Base-by-base conservation (phyloP, 2,329 filamentous ascomycete species). In the Fusarium coicis region DNA sequence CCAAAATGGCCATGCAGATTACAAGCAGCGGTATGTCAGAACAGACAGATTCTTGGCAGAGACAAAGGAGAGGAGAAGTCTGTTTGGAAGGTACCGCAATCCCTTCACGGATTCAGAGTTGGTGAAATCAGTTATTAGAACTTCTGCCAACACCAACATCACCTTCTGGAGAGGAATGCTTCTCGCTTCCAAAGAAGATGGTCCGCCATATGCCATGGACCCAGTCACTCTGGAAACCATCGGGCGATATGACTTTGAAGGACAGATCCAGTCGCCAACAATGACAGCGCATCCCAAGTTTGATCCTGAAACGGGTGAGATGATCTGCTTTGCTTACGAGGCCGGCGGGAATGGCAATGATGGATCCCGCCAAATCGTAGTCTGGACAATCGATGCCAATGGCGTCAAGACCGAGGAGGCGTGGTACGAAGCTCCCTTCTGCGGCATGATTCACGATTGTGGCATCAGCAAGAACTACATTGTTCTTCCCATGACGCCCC, bases 51-150 rank as follows among this genome's bases (percentile, higher is more conserved):
- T 70, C 9, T 15, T 63, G 6, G 66, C 54, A 0, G 68, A 70
- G 5, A 40, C 43, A 2, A 39, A 57, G 1, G 54, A 58, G 4
- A 39, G 59, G 7, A 57, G 49, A 23, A 57, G 68, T 23, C 19
- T 70, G 16, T 70, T 70, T 18, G 68, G 69, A 7, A 68, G 46
- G 15, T 73, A 71, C 30, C 62, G 68, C 4, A 71, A 71, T 15
- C 47, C 53, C 0, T 71, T 54, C 12, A 71, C 68, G 2, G 68
- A 71, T 10, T 61, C 59, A 10, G 55, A 70, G 11, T 19, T 70
- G 9, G 59, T 73, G 1, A 60, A 67, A 1, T 59, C 52, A 0
- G 58, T 66, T 16, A 30, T 71, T 12, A 39, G 64, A 36, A 71
- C 68, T 2, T 32, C 60, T 12, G 56, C 68, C 7, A 71, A 71